A percentile compares a stretch with the other conserved stretches of the same genome.
Evolutionary conservation across 805 yeast species (phyloP).

Genomic region (Candida michaelii): DNA sequence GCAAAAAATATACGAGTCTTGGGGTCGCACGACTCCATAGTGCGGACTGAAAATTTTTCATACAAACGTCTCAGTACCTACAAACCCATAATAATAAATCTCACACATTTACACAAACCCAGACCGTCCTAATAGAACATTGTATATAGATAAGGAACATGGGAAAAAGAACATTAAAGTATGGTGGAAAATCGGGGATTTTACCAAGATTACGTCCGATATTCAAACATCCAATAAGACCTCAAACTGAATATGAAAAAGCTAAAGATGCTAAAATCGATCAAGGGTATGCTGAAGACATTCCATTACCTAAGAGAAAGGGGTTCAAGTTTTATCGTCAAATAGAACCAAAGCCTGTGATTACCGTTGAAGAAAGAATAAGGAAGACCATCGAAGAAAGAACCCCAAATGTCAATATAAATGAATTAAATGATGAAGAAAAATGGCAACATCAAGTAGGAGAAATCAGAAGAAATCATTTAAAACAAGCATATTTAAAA

Average conservation of each 20-base stretch:
- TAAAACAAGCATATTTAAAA: constrained; percentile 57
- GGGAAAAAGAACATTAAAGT: constrained; percentile 51
- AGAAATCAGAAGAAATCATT: constrained; percentile 69
- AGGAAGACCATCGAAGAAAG: constrained; percentile 49
- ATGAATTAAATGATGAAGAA: constrained; percentile 32
- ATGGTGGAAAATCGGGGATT: constrained; percentile 74
- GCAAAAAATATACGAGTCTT: constrained; percentile 51
- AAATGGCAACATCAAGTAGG: constrained; percentile 53
- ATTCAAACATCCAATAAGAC: constrained; percentile 61
- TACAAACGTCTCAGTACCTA: no score
- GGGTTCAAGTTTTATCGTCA: constrained; percentile 49
- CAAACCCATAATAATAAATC: no score
- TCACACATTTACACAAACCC: no score
- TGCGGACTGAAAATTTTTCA: constrained; percentile 7
- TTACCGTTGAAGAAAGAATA: constrained; percentile 63
- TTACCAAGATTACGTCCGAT: constrained; percentile 77
- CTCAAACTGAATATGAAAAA: constrained; percentile 41
- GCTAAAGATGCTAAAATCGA: constrained; percentile 47
- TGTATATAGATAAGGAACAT: no score
- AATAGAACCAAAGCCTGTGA: constrained; percentile 50
- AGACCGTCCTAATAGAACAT: no score
- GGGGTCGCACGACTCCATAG: constrained; percentile 42
- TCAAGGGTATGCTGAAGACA: constrained; percentile 70
- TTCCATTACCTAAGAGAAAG: constrained; percentile 62
- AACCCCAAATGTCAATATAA: constrained; percentile 34